Base-by-base conservation (phyloP, 495 filamentous ascomycete genomes). In the Achaetomiella virescens region DNA sequence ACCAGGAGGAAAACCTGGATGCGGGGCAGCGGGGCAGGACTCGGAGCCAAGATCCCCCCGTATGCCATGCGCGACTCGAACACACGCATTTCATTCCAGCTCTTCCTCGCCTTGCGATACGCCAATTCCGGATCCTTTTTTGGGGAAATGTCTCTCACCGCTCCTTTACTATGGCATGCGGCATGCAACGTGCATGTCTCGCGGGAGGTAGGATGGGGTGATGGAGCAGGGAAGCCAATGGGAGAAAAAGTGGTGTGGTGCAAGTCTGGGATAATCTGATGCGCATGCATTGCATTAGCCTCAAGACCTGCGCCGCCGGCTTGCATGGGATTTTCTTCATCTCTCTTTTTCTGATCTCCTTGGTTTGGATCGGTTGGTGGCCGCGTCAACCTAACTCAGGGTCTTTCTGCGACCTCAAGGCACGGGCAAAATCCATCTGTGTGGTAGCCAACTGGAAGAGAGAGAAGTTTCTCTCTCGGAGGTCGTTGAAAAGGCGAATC, bases 251-350 rank as follows among this genome's bases (percentile, higher is more conserved):
- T 38, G 36, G 36, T 12, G 11, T 14, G 36, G 36, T 3, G 36
- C 12, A 11, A 3, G 10, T 12, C 12, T n/a, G 5, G 36, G 50
- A 35, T 35, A 15, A 53, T 33, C n/a, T 12, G 18, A 53, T 53
- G 50, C 29, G n/a, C 24, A 33, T 47, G 40, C 50, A 44, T 48
- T 53, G 50, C 50, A 53, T 53, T 53, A 53, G 50, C 38, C 38
- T 38, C 12, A 35, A 18, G 7, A 44, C 38, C 38, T 24, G 25
- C 38, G 50, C 50, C 38, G 36, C 18, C 5, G 38, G 50, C 50
- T 53, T 44, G 50, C 50, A 53, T 43, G 50, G 20, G 9, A 14
- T 37, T 18, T 51, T 40, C 18, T 6, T 36, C 10, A 17, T 18
- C 10, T 35, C 45, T 47, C 10, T 21, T 22, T 41, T 38, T 12